Percentiles rank a stretch among this genome's conserved stretches.
Evolutionary conservation across 371 early-diverging fungal species (phyloP).

Genomic region (Pancytospora epiphaga): DNA sequence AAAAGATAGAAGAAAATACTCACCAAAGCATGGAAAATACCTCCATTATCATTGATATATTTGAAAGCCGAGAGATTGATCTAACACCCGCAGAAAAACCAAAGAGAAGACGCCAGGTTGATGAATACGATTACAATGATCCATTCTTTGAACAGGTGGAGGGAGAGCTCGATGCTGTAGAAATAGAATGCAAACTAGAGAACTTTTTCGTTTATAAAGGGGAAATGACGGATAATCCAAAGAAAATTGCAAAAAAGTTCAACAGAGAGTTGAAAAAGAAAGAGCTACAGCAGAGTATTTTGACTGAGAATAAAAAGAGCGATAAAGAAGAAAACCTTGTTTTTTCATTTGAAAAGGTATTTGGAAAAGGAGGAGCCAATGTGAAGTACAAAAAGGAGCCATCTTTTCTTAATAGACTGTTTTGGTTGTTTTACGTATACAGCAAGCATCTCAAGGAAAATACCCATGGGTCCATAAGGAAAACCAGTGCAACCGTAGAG

Average conservation of each 20-base stretch:
- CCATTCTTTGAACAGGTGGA: constrained; percentile 52
- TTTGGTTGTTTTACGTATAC: constrained; percentile 8
- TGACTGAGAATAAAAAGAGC: neutral
- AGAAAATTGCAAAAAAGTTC: constrained; percentile 33
- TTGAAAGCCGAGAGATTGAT: constrained; percentile 42
- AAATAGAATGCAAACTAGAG: constrained; percentile 46
- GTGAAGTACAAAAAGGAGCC: constrained; percentile 18
- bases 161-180: constrained; percentile 47
- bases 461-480: neutral
- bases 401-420: constrained; percentile 1
- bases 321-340: neutral
- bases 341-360: constrained; percentile 7
- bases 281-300: neutral
- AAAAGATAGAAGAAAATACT: too few species aligned
- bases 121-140: constrained; percentile 56
- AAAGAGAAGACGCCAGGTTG: constrained; percentile 37
- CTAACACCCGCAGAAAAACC: constrained; percentile 15
- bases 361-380: neutral
- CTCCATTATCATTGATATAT: constrained; percentile 25
- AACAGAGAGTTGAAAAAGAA: constrained; percentile 10
- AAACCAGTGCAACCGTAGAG: neutral
- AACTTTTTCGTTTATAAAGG: constrained; percentile 58
- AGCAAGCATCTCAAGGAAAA: neutral
- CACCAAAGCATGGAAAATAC: neutral
- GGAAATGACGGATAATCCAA: constrained; percentile 22